Evolutionary conservation across 2,329 filamentous ascomycete species (phyloP), one percentile per base, ranked within the genome.

Genomic region (Aureobasidium leucospermi): DNA sequence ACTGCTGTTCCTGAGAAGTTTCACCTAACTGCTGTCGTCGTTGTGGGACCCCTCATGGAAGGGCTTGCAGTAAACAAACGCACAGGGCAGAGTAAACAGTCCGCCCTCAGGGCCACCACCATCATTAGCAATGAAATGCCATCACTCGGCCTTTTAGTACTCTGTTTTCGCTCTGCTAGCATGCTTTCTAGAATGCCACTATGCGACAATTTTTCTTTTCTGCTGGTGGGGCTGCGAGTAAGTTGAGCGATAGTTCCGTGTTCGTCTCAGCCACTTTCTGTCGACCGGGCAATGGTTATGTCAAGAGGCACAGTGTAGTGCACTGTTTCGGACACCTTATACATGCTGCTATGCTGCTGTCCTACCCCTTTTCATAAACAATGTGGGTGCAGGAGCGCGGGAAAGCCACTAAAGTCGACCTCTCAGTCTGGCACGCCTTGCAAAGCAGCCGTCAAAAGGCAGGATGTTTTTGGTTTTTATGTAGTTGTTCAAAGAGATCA

Each of bases 41-140:
- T 16, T 23, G 31, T 28, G 51, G 19, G 16, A 55, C 51, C 51
- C 51, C 49, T 52, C 49, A 41, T 55, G n/a, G n/a, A 8, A 55
- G 11, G 41, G 52, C 42, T 19, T 36, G 19, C 10, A 34, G 52
- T 56, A 56, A 56, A 56, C 52, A 56, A 36, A 32, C 6, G 52
- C 52, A 56, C 52, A 11, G 52, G 38, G 41, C 48, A 52, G 23
- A 23, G 51, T 55, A 56, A 56, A 56, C 41, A 56, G 29, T 28
- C 52, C 39, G 52, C 7, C 52, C 52, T 36, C 29, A 28, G n/a
- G n/a, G 13, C 42, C n/a, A 36, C 52, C 52, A 56, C 52, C 52
- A 45, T 46, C 52, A 56, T 56, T 55, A 55, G 38, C 51, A 52
- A 36, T 36, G 13, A 8, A 42, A 43, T 43, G 6, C n/a, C 28